Base-by-base conservation (phyloP, 441 rosid genomes). In the Populus tomentosa region DNA sequence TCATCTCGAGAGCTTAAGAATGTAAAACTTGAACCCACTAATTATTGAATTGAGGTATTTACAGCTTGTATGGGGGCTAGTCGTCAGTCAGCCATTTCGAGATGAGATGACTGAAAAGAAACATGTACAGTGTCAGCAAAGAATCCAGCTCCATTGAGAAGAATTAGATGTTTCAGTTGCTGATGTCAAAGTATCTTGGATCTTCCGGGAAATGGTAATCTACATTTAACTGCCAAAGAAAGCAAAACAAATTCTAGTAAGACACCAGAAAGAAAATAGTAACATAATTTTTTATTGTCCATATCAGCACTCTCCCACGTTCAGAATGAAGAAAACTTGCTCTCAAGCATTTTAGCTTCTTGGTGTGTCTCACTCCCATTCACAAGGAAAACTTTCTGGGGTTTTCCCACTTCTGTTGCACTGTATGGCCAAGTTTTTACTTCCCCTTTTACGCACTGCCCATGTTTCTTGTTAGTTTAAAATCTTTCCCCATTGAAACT, bases 191-290 rank as follows among this genome's bases (percentile, higher is more conserved):
- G 86, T 95, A 95, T 87, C 93, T 93, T 20, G 98, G 98, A 76
- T 93, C 93, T 36, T 90, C 97, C 9, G 98, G 98, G 82, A 89
- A 89, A 86, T 95, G 98, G 79, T 90, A 88, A 78, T 95, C 98
- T 80, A 90, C 95, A 62, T 90, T 93, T 84, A 91, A 83, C 98
- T 95, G 94, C 90, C 80, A 81, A 71, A 80, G 14, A 83, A 75
- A 81, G 24, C 65, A 78, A 46, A 46, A 65, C 59, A 10, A 81
- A 77, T 13, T 7, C 59, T 10, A 14, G 38, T 35, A n/a, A 32
- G 33, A 32, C 5, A 24, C 10, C 16, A 14, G 2, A 42, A 10
- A 67, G 50, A 50, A 71, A 26, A 9, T 7, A 24, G 56, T 16
- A 5, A 46, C 21, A 46, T 18, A 13, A 3, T 6, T 13, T 28